Evolutionary conservation across 768 basidiomycete genomes (phyloP).

Genomic region (Mycena pura): DNA sequence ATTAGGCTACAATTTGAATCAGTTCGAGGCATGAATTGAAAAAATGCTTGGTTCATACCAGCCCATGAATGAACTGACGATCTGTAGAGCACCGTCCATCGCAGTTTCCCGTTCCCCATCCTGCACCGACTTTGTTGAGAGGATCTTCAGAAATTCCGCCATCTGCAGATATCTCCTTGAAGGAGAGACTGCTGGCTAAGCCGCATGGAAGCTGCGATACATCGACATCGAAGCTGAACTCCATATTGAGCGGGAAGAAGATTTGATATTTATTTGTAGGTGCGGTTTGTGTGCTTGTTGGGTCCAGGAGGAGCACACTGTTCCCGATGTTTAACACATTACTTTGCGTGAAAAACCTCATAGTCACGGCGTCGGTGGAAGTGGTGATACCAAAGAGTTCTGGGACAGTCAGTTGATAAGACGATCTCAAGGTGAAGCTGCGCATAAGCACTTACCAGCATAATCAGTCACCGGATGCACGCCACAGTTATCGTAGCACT

Average conservation of each 20-base stretch:
- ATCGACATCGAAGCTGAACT: slow-evolving; percentile 7
- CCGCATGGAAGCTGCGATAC: neutral
- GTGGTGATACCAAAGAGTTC: slow-evolving; percentile 1
- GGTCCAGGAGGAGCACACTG: slow-evolving; percentile 1
- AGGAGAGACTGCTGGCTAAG: neutral
- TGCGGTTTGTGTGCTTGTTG: neutral
- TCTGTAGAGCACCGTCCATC: neutral
- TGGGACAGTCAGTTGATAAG: neutral
- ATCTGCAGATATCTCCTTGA: slow-evolving; percentile 4
- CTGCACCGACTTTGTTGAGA: neutral
- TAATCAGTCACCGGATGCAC: neutral
- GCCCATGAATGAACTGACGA: neutral
- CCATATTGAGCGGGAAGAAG: slow-evolving; percentile 1
- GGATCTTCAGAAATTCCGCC: neutral
- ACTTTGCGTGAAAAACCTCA: neutral
- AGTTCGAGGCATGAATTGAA: neutral
- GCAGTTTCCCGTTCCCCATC: slow-evolving; percentile 1
- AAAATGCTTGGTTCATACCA: neutral
- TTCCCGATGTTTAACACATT: neutral
- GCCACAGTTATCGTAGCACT: neutral
- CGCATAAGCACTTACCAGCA: slow-evolving; percentile 1
- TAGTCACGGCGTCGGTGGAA: neutral
- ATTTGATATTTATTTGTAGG: slow-evolving; percentile 5
- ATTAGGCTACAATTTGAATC: neutral
- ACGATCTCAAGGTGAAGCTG: neutral